phyloP scores from a whole-genome alignment of 441 rosid species.

The Brassica balearica region DNA sequence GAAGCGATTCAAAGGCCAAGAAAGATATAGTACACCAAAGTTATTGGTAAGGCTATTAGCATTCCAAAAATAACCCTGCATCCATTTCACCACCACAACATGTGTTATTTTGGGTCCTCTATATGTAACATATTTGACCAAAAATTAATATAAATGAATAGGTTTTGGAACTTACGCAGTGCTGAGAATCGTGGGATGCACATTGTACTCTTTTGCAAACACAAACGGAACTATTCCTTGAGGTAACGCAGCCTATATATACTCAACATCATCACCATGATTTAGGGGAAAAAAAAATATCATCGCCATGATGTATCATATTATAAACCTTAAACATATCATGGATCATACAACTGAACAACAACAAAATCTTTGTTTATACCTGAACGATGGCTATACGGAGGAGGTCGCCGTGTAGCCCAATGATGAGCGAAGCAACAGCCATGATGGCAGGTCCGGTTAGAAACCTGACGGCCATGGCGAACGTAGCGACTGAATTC shows the following conservation, averaged over 20 bases:
- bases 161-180: constrained; percentile 55
- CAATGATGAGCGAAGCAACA: constrained; percentile 60
- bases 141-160: neutral
- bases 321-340: neutral
- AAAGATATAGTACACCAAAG: constrained; percentile 65
- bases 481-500: constrained; percentile 60
- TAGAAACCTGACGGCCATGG: constrained; percentile 73
- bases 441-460: constrained; percentile 80
- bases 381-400: constrained; percentile 77
- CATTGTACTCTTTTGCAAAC: constrained; percentile 75
- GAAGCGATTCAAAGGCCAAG: constrained; percentile 70
- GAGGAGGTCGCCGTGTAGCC: constrained; percentile 67
- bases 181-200: constrained; percentile 74
- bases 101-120: neutral
- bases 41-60: constrained; percentile 76
- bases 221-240: constrained; percentile 82
- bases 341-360: neutral
- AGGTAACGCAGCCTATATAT: constrained; percentile 65
- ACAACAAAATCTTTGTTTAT: neutral
- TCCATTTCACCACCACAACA: constrained; percentile 18
- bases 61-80: constrained; percentile 80
- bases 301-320: neutral
- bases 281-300: neutral
- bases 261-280: constrained; percentile 8
- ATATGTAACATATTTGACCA: neutral